Percentiles rank a stretch among this genome's conserved stretches.
Evolutionary conservation across 108 stramenopile species (phyloP).

Genomic region (Pseudonitzschia pungens): DNA sequence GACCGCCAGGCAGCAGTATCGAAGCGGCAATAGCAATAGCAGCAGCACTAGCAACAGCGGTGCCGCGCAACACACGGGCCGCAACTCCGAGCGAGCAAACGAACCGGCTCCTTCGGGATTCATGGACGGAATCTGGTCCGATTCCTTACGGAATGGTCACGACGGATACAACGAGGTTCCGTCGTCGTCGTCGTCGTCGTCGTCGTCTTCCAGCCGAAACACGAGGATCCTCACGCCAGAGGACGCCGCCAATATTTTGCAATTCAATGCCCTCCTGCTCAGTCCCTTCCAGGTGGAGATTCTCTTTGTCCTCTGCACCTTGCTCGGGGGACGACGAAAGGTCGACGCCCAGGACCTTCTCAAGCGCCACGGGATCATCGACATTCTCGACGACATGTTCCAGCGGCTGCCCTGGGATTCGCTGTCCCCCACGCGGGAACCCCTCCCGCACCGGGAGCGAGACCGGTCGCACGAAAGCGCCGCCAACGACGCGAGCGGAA

Average conservation of each 20-base stretch:
- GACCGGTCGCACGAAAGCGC: neutral
- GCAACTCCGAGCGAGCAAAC: conserved; percentile 6
- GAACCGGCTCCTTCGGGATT: neutral
- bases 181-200: neutral
- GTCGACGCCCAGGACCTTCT: conserved; percentile 63
- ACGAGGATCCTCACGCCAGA: conserved; percentile 23
- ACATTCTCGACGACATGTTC: conserved; percentile 73
- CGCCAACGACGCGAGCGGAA: neutral
- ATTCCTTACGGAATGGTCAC: too few species aligned
- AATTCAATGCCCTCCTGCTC: conserved; percentile 69
- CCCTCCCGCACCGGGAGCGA: neutral
- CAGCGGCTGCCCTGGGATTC: conserved; percentile 71
- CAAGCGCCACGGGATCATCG: conserved; percentile 49
- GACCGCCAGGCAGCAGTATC: conserved; percentile 14
- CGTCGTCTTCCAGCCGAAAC: neutral
- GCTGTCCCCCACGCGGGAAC: conserved; percentile 21
- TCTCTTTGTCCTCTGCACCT: conserved; percentile 82
- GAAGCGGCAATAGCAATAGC: neutral
- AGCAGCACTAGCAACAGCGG: too few species aligned
- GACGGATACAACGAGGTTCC: too few species aligned
- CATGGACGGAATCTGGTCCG: too few species aligned
- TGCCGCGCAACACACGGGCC: too few species aligned
- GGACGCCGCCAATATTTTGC: conserved; percentile 63
- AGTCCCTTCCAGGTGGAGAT: conserved; percentile 80
- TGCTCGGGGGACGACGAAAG: conserved; percentile 81